These are phyloP conservation scores for Nannizzia gypsea DNA, from an alignment of 2,329 filamentous ascomycete genomes.

Conservation along the genomic window DNA sequence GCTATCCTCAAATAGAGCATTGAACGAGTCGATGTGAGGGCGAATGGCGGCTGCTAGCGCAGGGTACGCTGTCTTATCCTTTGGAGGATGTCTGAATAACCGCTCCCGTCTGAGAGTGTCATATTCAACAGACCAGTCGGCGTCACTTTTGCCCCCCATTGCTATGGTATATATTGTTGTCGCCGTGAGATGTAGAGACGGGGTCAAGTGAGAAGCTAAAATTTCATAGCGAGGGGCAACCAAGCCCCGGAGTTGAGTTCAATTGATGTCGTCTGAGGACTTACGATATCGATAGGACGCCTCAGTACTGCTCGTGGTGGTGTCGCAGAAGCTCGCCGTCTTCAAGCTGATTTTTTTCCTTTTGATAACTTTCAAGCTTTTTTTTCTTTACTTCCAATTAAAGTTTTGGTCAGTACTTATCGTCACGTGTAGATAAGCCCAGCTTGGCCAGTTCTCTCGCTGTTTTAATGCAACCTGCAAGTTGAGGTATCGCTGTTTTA, in stretches of 20 bases:
- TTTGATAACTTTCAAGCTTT: constrained; percentile 13
- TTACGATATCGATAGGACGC: not conserved
- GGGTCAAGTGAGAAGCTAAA: not conserved
- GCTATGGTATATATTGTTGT: constrained; percentile 4
- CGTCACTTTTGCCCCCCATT: constrained; percentile 51
- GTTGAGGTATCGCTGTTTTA: not conserved
- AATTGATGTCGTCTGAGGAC: not conserved
- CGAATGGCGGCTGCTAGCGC: constrained; percentile 72
- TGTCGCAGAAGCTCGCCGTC: not conserved
- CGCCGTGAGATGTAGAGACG: not conserved
- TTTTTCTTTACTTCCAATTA: constrained; percentile 27
- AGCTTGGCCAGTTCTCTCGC: not conserved
- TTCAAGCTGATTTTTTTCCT: not conserved
- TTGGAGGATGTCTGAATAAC: constrained; percentile 79
- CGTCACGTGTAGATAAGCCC: constrained; percentile 31
- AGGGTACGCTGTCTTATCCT: constrained; percentile 78
- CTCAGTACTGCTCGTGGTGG: not conserved
- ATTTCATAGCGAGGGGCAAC: not conserved
- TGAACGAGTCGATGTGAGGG: constrained; percentile 93
- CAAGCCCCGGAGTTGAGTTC: not conserved
- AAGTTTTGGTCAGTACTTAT: constrained; percentile 22
- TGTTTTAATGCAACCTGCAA: not conserved
- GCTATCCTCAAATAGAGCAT: constrained; percentile 66
- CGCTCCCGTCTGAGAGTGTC: constrained; percentile 75
- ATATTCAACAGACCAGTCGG: constrained; percentile 73